Percentiles rank a stretch among this genome's conserved stretches.
Conservation (phyloP, 495 filamentous ascomycete species). For the Achaetomiella virescens region DNA sequence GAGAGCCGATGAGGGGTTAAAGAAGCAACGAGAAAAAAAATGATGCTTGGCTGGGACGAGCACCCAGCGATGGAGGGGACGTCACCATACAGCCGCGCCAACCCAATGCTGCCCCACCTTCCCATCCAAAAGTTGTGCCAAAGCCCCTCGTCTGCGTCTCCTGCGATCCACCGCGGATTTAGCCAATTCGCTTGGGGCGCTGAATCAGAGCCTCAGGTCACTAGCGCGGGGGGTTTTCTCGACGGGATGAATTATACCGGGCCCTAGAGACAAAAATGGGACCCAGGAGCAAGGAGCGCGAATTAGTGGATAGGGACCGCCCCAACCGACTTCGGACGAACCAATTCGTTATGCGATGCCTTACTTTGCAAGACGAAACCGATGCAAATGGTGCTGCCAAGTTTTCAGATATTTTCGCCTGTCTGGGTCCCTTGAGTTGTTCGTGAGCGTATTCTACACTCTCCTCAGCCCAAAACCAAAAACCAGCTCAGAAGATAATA, state of each 20-base stretch:
- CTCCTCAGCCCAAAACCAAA: constrained; percentile 15
- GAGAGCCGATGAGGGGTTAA: not conserved
- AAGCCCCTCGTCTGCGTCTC: not conserved
- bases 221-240: constrained; percentile 7
- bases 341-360: constrained; percentile 1
- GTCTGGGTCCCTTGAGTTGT: constrained; percentile 10
- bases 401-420: constrained; percentile 4
- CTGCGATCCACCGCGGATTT: constrained; percentile 16
- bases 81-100: not conserved
- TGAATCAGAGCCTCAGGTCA: constrained; percentile 17
- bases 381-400: not conserved
- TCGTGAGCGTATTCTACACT: constrained; percentile 19
- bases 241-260: not conserved
- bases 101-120: not conserved
- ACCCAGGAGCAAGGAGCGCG: no score
- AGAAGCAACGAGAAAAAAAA: not conserved
- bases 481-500: constrained; percentile 5
- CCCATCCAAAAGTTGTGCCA: not conserved
- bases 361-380: not conserved
- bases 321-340: constrained; percentile 9
- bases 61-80: not conserved
- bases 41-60: no score
- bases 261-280: not conserved
- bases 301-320: no score
- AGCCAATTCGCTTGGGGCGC: constrained; percentile 14